Base-by-base conservation (phyloP, 2,329 filamentous ascomycete genomes). In the Apiospora saccharicola region DNA sequence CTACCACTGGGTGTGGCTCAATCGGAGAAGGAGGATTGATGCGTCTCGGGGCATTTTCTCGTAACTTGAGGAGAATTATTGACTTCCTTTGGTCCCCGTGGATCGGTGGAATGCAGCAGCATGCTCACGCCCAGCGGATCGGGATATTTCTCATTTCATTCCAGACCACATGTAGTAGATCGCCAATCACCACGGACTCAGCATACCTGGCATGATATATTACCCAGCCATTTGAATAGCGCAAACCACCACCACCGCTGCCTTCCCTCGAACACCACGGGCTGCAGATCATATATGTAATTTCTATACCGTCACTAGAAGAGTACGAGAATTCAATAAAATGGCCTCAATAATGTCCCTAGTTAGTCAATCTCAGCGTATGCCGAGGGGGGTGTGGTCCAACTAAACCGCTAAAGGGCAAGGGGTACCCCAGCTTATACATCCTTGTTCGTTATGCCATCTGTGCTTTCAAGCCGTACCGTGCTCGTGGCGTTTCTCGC, bases 381-480 rank as follows among this genome's bases (percentile, higher is more conserved):
- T 64, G 57, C 57, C 57, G 57, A 64, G 34, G 57, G 53, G 30
- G 57, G 57, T 64, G 57, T 64, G 57, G 57, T 14, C 34, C 57
- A 64, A 64, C 57, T 64, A 64, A 64, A 64, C 57, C 57, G 19
- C 57, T 64, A 64, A 34, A 64, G 57, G 57, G 57, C 57, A 64
- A 64, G 57, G 57, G 57, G 34, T 41, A 64, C 57, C 57, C 57
- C 57, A 64, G 57, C 57, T 64, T 64, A 41, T 64, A 64, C 57
- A 64, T 41, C 57, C 57, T 64, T 64, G 57, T 64, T 24, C 57
- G 16, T 64, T 41, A 64, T 64, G 57, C 57, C 57, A 64, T 64
- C 57, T 64, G 57, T 64, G 57, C 57, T 64, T 64, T 64, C 57
- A 64, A 64, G 57, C 57, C 57, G 57, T 64, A 64, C 57, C 57